A percentile compares a stretch with the other conserved stretches of the same genome.
These are phyloP conservation scores for Phaffomyces antillensis DNA, from an alignment of 805 yeast species.

Conservation along the genomic window DNA sequence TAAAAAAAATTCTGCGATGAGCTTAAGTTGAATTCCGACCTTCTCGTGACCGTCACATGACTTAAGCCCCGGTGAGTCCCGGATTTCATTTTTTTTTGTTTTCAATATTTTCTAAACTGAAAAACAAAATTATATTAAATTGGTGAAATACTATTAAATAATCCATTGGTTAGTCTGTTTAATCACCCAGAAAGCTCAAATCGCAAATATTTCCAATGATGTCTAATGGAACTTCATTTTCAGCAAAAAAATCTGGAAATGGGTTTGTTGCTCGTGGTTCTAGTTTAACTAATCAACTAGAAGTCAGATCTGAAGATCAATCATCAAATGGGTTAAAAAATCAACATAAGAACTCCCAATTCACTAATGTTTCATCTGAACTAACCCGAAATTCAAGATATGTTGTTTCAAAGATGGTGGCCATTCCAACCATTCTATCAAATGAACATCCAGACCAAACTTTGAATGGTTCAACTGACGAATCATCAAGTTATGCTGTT, in stretches of 20 bases:
- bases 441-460: background rate
- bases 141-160: background rate
- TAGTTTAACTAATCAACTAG: background rate
- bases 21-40: background rate
- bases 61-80: background rate
- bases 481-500: slow-evolving; percentile 22
- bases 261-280: slow-evolving; percentile 7
- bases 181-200: too few relatives aligned
- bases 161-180: background rate
- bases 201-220: background rate
- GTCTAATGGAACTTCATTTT: background rate
- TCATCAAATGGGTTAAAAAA: slow-evolving; percentile 1
- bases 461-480: slow-evolving; percentile 25
- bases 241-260: background rate
- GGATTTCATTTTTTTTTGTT: background rate
- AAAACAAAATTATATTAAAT: background rate
- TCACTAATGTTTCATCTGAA: slow-evolving; percentile 31
- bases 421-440: slow-evolving; percentile 35
- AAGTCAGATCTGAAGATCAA: slow-evolving; percentile 1
- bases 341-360: slow-evolving; percentile 13
- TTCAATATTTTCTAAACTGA: slow-evolving; percentile 1
- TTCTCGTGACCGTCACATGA: background rate
- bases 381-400: slow-evolving; percentile 53
- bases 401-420: slow-evolving; percentile 49
- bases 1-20: slow-evolving; percentile 6